Evolutionary conservation across 1,284 basidiomycete species (phyloP).

Genomic region (Spongiforma sp.): DNA sequence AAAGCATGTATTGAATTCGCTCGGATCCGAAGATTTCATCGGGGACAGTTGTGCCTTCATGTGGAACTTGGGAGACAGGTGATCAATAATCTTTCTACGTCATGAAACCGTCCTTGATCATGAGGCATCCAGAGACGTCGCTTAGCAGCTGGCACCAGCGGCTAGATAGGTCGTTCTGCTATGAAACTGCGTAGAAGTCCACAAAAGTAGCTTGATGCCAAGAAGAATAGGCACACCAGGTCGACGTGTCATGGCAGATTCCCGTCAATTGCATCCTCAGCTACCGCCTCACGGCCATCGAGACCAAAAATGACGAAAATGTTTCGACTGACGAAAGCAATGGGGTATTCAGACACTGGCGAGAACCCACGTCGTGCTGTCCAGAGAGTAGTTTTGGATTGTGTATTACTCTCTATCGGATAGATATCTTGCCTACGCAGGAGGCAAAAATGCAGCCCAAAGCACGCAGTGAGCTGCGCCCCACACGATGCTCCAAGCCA

Average conservation of each 20-base stretch:
- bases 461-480: constrained; percentile 73
- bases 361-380: constrained; percentile 50
- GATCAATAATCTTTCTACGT: too few relatives aligned
- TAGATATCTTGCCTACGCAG: too few relatives aligned
- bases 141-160: too few relatives aligned
- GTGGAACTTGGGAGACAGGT: constrained; percentile 83
- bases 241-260: constrained; percentile 51
- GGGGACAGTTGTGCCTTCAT: constrained; percentile 69
- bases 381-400: constrained; percentile 40
- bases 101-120: too few relatives aligned
- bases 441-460: constrained; percentile 90
- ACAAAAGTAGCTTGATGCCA: constrained; percentile 73
- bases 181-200: too few relatives aligned
- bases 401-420: too few relatives aligned
- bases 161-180: too few relatives aligned
- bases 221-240: constrained; percentile 54
- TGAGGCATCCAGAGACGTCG: too few relatives aligned
- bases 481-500: constrained; percentile 82
- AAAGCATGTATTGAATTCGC: constrained; percentile 70
- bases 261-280: constrained; percentile 66
- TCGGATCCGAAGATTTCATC: constrained; percentile 71
- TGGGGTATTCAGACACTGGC: constrained; percentile 60
- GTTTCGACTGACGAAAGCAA: constrained; percentile 53
- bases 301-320: constrained; percentile 49
- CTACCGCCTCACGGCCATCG: constrained; percentile 76